These are phyloP conservation scores for Colletotrichum sidae DNA, from an alignment of 2,329 filamentous ascomycete genomes.

Conservation along the genomic window DNA sequence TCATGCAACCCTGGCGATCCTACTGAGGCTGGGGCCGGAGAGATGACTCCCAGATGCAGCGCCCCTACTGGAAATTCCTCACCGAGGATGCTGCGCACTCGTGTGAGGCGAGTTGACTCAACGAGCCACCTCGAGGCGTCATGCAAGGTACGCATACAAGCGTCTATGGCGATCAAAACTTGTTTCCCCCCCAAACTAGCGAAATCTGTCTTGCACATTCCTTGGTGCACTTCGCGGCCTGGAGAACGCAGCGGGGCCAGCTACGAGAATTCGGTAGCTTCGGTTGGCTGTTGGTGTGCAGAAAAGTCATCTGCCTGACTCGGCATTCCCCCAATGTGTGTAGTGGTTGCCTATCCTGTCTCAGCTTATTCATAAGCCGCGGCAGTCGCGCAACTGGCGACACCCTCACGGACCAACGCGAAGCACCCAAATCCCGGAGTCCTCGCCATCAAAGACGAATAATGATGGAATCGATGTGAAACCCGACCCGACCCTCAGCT, in stretches of 20 bases:
- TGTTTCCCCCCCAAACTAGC: constrained; percentile 23
- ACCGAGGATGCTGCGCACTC: constrained; percentile 1
- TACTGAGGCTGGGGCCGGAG: constrained; percentile 7
- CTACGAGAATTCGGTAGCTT: constrained; percentile 18
- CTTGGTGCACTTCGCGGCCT: constrained; percentile 24
- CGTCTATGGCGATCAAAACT: constrained; percentile 28
- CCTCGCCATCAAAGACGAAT: constrained; percentile 10
- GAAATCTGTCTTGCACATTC: constrained; percentile 26
- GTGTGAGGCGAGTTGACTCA: constrained; percentile 28
- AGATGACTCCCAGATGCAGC: constrained; percentile 8
- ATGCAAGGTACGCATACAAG: constrained; percentile 40
- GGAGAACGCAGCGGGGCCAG: not conserved
- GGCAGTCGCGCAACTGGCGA: constrained; percentile 30
- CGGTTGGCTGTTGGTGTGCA: constrained; percentile 31
- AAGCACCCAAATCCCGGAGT: constrained; percentile 32
- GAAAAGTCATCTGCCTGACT: constrained; percentile 34
- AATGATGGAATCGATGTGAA: constrained; percentile 13
- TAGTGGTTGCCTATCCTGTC: constrained; percentile 34
- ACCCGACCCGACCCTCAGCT: constrained; percentile 20
- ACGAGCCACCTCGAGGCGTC: constrained; percentile 39
- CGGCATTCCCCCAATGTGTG: constrained; percentile 22
- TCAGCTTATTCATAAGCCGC: constrained; percentile 39
- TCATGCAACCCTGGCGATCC: constrained; percentile 33
- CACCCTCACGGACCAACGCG: constrained; percentile 34
- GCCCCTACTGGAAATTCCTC: too few species aligned